These are phyloP conservation scores for Bonia amplexicaulis DNA, from an alignment of 176 grass and related monocot species.

Conservation along the genomic window DNA sequence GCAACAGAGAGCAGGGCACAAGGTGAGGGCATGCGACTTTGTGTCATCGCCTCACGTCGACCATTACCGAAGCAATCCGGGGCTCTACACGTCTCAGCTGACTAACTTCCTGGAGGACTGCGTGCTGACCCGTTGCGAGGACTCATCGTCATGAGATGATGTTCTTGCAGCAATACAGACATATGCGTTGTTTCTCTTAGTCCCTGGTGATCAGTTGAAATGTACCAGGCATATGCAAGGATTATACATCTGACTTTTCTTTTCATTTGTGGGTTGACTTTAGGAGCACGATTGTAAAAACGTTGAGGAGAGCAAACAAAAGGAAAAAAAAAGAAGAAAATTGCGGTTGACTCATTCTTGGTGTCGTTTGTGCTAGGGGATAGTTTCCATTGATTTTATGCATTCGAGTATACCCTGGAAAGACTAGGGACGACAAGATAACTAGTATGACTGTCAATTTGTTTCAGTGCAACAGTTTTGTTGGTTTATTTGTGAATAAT, in stretches of 20 bases:
- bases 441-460: too few species aligned
- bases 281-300: conserved; percentile 35
- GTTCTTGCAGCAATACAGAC: background rate
- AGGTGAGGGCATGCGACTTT: conserved; percentile 71
- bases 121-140: conserved; percentile 21
- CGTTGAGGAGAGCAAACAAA: background rate
- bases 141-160: background rate
- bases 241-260: background rate
- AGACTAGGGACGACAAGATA: too few species aligned
- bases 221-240: conserved; percentile 7
- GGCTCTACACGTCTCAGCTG: conserved; percentile 62
- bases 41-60: conserved; percentile 80
- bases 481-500: too few species aligned
- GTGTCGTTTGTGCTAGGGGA: background rate
- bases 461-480: too few species aligned
- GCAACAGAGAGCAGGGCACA: conserved; percentile 45
- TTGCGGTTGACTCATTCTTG: background rate
- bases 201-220: conserved; percentile 32
- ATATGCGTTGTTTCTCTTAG: conserved; percentile 11
- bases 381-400: too few species aligned
- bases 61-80: conserved; percentile 77
- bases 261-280: background rate
- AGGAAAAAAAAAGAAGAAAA: background rate
- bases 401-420: too few species aligned
- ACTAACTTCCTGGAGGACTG: conserved; percentile 67